Evolutionary conservation across 306 rosid genomes (phyloP), one percentile per base, ranked within the genome.

Genomic region (Cucurbita pepo): DNA sequence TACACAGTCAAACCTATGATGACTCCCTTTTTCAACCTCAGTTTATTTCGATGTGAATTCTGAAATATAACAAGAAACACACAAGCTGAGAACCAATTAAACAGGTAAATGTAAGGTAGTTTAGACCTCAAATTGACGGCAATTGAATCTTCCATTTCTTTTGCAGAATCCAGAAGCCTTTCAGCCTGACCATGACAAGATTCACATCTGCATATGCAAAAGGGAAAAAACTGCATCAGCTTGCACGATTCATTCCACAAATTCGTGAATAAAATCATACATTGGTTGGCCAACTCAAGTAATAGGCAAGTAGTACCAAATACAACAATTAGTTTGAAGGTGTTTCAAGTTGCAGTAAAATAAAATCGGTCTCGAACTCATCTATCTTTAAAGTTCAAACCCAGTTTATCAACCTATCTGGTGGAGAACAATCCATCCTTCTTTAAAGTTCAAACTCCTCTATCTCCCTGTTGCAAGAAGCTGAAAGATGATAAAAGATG

Each of bases 61-160:
- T n/a, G n/a, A 40, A 40, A 7, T 40, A 13, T 40, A 30, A 30
- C 65, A 10, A 40, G 13, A 63, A 62, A 62, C 48, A 65, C 25
- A 37, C 37, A 53, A 1, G 56, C 41, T 8, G 30, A 71, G 16
- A 9, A 71, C 52, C 34, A 11, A 36, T 34, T n/a, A 12, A 18
- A 56, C 7, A 56, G 7, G 41, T 2, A 69, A 38, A 36, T 56
- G n/a, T 66, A 53, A 75, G 4, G 74, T 75, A 22, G 76, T 81
- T 77, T 81, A 84, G 75, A 95, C 99, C 99, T 95, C 86, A 95
- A 85, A 79, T 77, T 91, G 78, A 95, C 99, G 77, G 88, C 89
- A 79, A 95, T 95, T 65, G 99, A 95, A 86, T 95, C 99, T 82
- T 95, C 99, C 99, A 91, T 91, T 89, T 95, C 99, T 80, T 86